These are phyloP conservation scores for Collybia sordida DNA, from an alignment of 768 basidiomycete species.

Conservation along the genomic window DNA sequence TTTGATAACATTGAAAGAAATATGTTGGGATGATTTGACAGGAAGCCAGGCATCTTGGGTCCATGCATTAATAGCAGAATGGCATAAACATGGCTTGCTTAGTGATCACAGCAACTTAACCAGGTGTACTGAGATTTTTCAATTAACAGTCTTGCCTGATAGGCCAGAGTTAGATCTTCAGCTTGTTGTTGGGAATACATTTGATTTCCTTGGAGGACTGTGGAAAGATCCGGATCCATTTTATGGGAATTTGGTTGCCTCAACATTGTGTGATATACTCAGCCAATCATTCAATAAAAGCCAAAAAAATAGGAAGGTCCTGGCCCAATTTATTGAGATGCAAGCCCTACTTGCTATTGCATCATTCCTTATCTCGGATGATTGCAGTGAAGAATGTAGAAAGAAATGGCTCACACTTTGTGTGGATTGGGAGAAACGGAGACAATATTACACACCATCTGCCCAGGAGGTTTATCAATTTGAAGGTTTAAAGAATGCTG, in stretches of 20 bases:
- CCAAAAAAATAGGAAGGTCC: not conserved
- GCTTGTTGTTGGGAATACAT: not conserved
- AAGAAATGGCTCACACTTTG: not conserved
- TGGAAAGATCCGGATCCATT: constrained; percentile 8
- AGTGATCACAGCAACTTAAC: not conserved
- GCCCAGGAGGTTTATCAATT: constrained; percentile 7
- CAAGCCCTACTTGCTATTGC: constrained; percentile 3
- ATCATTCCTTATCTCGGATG: constrained; percentile 6
- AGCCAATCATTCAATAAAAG: not conserved
- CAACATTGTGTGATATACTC: constrained; percentile 3
- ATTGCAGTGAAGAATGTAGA: constrained; percentile 2
- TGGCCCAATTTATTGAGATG: constrained; percentile 6
- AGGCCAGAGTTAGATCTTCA: constrained; percentile 3
- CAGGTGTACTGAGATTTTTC: not conserved
- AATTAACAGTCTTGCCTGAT: not conserved
- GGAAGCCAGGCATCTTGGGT: constrained; percentile 3
- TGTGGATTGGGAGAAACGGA: not conserved
- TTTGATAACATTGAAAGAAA: not conserved
- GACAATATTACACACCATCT: constrained; percentile 3
- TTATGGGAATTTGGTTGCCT: constrained; percentile 3
- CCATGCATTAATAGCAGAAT: constrained; percentile 3
- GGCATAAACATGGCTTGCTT: constrained; percentile 1
- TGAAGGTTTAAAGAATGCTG: constrained; percentile 5
- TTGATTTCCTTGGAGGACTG: constrained; percentile 2
- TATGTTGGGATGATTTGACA: not conserved